A percentile compares a stretch with the other conserved stretches of the same genome.
Evolutionary conservation across 148 eudicot genomes (phyloP).

Genomic region (Euryodendron excelsum): DNA sequence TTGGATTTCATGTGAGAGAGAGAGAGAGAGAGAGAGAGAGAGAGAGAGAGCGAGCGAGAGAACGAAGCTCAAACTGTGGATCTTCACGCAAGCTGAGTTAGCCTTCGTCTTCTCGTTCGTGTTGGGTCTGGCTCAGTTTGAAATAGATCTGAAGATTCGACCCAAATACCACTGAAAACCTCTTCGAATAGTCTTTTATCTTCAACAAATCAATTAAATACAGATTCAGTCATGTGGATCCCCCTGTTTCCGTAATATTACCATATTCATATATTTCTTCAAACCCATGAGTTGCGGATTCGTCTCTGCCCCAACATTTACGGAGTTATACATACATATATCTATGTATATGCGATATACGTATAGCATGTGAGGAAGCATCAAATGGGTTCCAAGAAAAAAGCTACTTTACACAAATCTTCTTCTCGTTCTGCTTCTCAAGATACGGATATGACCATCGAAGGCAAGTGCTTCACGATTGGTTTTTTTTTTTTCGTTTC

Average conservation of each 20-base stretch:
- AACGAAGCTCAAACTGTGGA: not conserved
- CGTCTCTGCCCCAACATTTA: not conserved
- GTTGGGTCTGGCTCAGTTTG: not conserved
- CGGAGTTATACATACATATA: not conserved
- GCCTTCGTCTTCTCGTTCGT: not conserved
- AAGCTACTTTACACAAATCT: slow-evolving; percentile 10
- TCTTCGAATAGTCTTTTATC: not conserved
- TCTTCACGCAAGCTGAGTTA: not conserved
- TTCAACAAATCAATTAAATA: not conserved
- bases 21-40: not conserved
- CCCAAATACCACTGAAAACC: not conserved
- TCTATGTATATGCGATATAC: not conserved
- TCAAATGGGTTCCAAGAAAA: slow-evolving; percentile 19
- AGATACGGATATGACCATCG: slow-evolving; percentile 13
- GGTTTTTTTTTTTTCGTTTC: not conserved
- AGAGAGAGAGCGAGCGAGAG: too few relatives aligned
- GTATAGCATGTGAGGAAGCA: not conserved
- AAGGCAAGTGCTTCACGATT: slow-evolving; percentile 17
- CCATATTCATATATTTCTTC: not conserved
- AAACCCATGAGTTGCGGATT: too few relatives aligned
- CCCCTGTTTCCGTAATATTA: too few relatives aligned
- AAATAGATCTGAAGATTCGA: not conserved
- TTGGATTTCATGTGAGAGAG: not conserved
- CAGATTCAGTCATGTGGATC: not conserved
- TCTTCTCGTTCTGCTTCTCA: slow-evolving; percentile 12